A percentile compares a stretch with the other conserved stretches of the same genome.
Conservation (phyloP, 2,329 filamentous ascomycete genomes). For the Scedosporium minutisporum region DNA sequence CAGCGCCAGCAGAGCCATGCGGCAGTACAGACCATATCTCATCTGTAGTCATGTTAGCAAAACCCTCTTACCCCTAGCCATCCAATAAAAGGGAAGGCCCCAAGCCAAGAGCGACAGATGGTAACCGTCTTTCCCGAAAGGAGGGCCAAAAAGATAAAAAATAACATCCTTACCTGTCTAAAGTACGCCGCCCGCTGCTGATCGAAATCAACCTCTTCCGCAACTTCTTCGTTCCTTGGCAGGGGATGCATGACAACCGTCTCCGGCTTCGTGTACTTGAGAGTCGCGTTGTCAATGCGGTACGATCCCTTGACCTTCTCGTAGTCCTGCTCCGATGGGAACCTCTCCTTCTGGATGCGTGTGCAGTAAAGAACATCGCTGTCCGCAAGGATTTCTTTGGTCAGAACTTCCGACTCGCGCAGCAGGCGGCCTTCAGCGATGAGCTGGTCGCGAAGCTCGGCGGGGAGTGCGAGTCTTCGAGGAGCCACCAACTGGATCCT, state of each 20-base stretch:
- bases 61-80: neutral
- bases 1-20: constrained; percentile 92
- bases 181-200: constrained; percentile 95
- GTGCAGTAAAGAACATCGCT: constrained; percentile 97
- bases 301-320: constrained; percentile 83
- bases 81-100: neutral
- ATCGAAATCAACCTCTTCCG: constrained; percentile 95
- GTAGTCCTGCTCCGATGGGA: constrained; percentile 70
- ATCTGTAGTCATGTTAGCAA: constrained; percentile 55
- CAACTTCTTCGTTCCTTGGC: constrained; percentile 86
- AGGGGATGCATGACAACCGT: constrained; percentile 96
- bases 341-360: constrained; percentile 91
- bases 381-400: constrained; percentile 72
- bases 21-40: constrained; percentile 94
- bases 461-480: constrained; percentile 65
- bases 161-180: constrained; percentile 68
- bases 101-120: neutral
- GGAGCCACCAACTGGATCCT: constrained; percentile 87
- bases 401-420: constrained; percentile 67
- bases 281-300: constrained; percentile 78
- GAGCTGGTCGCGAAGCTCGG: constrained; percentile 63
- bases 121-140: neutral
- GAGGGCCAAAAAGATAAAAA: neutral
- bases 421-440: constrained; percentile 66
- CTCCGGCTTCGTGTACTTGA: constrained; percentile 83